These are phyloP conservation scores for Pyrrhoderma lamaoense DNA, from an alignment of 1,284 basidiomycete species.

Conservation along the genomic window DNA sequence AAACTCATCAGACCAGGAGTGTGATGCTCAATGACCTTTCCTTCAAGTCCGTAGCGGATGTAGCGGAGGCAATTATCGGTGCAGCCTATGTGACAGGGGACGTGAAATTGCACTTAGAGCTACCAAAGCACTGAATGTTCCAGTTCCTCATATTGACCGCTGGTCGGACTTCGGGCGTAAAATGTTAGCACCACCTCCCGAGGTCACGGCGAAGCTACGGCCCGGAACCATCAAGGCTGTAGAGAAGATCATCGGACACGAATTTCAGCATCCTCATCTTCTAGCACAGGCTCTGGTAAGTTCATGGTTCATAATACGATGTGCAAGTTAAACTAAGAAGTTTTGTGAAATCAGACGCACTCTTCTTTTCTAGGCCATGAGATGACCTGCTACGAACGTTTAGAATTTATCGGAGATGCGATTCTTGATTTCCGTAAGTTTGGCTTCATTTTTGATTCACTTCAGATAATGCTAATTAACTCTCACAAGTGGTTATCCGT, in stretches of 20 bases:
- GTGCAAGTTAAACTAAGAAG: background rate
- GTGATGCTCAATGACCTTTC: constrained; percentile 6
- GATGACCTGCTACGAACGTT: constrained; percentile 55
- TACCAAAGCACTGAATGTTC: constrained; percentile 55
- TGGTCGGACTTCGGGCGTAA: constrained; percentile 67
- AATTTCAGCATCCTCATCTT: constrained; percentile 52
- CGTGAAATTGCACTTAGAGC: constrained; percentile 54
- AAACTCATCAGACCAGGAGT: background rate
- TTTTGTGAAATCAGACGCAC: constrained; percentile 40
- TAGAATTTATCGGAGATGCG: constrained; percentile 79
- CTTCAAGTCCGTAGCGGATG: constrained; percentile 68
- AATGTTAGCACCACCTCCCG: constrained; percentile 34
- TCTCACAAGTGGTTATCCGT: constrained; percentile 56
- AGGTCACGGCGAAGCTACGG: constrained; percentile 36
- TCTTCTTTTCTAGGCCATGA: constrained; percentile 48
- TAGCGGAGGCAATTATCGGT: constrained; percentile 74
- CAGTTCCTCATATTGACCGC: constrained; percentile 48
- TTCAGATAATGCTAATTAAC: constrained; percentile 3
- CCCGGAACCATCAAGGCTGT: constrained; percentile 44
- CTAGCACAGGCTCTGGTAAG: constrained; percentile 66
- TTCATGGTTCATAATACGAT: constrained; percentile 3
- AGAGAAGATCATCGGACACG: constrained; percentile 55
- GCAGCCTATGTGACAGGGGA: constrained; percentile 71
- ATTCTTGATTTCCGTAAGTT: constrained; percentile 66
- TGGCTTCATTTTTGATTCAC: constrained; percentile 2